phyloP scores from a whole-genome alignment of 495 filamentous ascomycete genomes.

The Pyrenula massariospora region DNA sequence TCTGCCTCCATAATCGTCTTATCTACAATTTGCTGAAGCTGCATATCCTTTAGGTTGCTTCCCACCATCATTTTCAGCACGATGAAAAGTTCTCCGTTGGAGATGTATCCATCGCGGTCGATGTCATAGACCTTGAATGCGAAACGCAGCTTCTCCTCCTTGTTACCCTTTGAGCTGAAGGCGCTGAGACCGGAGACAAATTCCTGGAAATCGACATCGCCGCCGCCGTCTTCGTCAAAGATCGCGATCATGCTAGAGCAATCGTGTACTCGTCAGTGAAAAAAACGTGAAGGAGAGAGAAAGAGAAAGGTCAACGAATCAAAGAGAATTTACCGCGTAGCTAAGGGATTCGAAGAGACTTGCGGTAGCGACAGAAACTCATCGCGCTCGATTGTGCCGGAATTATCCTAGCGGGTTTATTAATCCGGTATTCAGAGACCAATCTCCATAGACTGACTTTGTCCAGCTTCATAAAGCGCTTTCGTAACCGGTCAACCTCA shows the following conservation, averaged over 20 bases:
- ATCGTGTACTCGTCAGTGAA: neutral
- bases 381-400: constrained; percentile 94
- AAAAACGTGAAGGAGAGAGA: neutral
- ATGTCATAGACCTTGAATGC: constrained; percentile 99
- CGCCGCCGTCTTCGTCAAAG: constrained; percentile 97
- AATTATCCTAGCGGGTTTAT: constrained; percentile 71
- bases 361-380: constrained; percentile 96
- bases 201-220: constrained; percentile 97
- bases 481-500: constrained; percentile 88
- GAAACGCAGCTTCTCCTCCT: constrained; percentile 95
- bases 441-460: too few species aligned
- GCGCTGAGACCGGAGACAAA: constrained; percentile 93
- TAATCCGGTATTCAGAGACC: too few species aligned
- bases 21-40: constrained; percentile 89
- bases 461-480: constrained; percentile 98
- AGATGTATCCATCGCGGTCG: constrained; percentile 96
- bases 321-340: constrained; percentile 57
- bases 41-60: constrained; percentile 97
- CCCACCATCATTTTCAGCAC: constrained; percentile 99
- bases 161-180: constrained; percentile 96
- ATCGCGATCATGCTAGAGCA: constrained; percentile 86
- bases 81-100: constrained; percentile 97
- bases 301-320: too few species aligned
- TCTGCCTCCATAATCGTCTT: constrained; percentile 99
- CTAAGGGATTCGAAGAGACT: constrained; percentile 94